A percentile compares a stretch with the other conserved stretches of the same genome.
Conservation (phyloP, 2,329 filamentous ascomycete genomes). For the Neonectria neomacrospora region DNA sequence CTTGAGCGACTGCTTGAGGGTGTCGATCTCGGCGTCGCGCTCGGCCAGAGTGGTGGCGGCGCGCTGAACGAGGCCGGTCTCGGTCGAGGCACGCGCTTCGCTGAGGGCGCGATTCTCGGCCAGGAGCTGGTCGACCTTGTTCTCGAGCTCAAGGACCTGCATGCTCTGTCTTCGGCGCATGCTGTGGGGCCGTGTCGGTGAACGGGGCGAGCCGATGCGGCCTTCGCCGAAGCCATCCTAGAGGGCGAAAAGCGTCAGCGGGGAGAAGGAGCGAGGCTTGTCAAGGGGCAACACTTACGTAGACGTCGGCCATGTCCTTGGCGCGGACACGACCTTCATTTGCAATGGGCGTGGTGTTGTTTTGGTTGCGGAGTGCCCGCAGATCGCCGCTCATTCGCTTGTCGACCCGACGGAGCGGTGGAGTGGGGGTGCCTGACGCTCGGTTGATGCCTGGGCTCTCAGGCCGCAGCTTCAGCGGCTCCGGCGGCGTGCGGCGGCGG, state of each 20-base stretch:
- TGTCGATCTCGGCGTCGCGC: constrained; percentile 87
- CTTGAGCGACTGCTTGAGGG: constrained; percentile 80
- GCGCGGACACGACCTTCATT: constrained; percentile 88
- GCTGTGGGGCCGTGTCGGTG: constrained; percentile 92
- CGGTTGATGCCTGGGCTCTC: constrained; percentile 67
- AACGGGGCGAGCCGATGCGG: constrained; percentile 85
- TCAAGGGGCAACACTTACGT: constrained; percentile 71
- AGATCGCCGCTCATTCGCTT: constrained; percentile 80
- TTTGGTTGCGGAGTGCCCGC: constrained; percentile 52
- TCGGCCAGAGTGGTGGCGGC: constrained; percentile 79
- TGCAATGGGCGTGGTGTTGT: constrained; percentile 69
- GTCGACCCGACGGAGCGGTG: constrained; percentile 77
- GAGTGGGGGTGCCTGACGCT: constrained; percentile 62
- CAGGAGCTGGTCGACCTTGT: constrained; percentile 82
- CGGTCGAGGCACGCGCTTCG: constrained; percentile 76
- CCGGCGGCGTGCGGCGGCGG: constrained; percentile 64
- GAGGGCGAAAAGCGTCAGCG: constrained; percentile 36
- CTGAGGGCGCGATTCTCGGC: constrained; percentile 85
- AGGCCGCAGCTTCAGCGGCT: constrained; percentile 67
- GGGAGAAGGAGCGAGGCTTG: not conserved
- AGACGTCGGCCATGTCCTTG: constrained; percentile 92
- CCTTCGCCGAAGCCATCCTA: constrained; percentile 96
- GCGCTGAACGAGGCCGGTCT: constrained; percentile 72
- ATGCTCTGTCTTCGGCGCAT: constrained; percentile 98
- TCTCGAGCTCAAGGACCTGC: constrained; percentile 93